Base-by-base conservation (phyloP, 306 rosid species). In the Malus orientalis region DNA sequence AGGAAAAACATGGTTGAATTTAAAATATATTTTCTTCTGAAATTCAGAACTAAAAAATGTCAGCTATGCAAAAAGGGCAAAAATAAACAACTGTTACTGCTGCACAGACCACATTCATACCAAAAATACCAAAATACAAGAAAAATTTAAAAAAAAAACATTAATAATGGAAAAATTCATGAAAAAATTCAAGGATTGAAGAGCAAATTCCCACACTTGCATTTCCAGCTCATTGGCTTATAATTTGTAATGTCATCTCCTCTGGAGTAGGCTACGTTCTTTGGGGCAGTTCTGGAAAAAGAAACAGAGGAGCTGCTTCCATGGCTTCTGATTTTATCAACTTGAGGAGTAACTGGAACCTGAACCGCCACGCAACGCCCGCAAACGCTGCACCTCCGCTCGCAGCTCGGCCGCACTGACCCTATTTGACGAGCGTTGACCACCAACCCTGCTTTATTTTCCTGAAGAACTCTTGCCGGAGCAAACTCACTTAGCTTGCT, bases 181-280 rank as follows among this genome's bases (percentile, higher is more conserved):
- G 14, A 36, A 33, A 76, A 42, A 4, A 14, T 11, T 85, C 83
- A 93, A 38, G 97, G 98, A 78, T 93, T 85, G 85, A 86, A 89
- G 53, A 87, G 54, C 76, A 81, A 73, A 76, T 93, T 78, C 49
- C 97, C 93, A 73, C 98, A 91, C 70, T 88, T 93, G 89, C 98
- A 93, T 73, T 88, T 91, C 93, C 97, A 91, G 80, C 97, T 87
- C 47, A 93, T 85, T 60, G 97, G 98, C 74, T 90, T 93, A 81
- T 93, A 93, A 76, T 91, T 91, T 38, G 96, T 85, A 80, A 85
- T 81, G 14, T 76, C 86, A 42, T 87, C 93, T 5, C 86, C 83
- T 87, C 93, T 88, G 13, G 87, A 86, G 64, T 71, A 65, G 18
- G 83, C 80, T 29, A 81, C 18, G 4, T 40, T 30, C 80, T 40